phyloP scores from a whole-genome alignment of 257 asterid species.

The Phtheirospermum japonicum region DNA sequence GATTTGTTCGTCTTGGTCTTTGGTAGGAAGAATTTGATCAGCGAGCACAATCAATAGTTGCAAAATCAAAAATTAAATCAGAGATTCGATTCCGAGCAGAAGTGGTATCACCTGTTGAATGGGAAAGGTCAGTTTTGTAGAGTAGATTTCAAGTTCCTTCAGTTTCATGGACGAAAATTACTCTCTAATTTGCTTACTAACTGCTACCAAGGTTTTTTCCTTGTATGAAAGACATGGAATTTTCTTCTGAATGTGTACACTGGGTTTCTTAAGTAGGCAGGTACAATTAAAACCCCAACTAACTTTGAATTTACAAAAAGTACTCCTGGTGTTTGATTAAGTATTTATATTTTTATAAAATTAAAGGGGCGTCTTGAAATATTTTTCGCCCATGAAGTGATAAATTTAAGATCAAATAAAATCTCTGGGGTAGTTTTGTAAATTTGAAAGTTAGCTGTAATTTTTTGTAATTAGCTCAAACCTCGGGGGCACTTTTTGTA shows the following conservation, averaged over 20 bases:
- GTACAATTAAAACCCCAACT: too few relatives aligned
- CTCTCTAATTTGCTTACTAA: background rate
- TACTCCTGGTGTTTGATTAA: background rate
- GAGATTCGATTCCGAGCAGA: slow-evolving; percentile 96
- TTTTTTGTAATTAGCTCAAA: too few relatives aligned
- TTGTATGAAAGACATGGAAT: background rate
- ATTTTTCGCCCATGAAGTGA: too few relatives aligned
- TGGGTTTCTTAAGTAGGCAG: too few relatives aligned
- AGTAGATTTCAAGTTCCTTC: background rate
- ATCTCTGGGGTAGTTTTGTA: too few relatives aligned
- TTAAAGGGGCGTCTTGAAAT: too few relatives aligned
- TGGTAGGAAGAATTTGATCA: slow-evolving; percentile 86
- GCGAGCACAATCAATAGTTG: slow-evolving; percentile 67
- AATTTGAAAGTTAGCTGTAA: too few relatives aligned
- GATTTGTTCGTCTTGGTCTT: slow-evolving; percentile 28
- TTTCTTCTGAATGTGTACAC: too few relatives aligned
- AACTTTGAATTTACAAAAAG: background rate
- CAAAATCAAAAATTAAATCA: slow-evolving; percentile 81
- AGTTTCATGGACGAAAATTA: background rate
- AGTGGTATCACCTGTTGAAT: slow-evolving; percentile 74
- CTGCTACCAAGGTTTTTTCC: background rate
- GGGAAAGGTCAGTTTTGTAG: slow-evolving; percentile 90
- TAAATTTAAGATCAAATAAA: too few relatives aligned
- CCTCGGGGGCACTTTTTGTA: too few relatives aligned
- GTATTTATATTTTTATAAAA: too few relatives aligned